These are phyloP conservation scores for Apiospora aurea DNA, from an alignment of 2,329 filamentous ascomycete species.

Conservation along the genomic window DNA sequence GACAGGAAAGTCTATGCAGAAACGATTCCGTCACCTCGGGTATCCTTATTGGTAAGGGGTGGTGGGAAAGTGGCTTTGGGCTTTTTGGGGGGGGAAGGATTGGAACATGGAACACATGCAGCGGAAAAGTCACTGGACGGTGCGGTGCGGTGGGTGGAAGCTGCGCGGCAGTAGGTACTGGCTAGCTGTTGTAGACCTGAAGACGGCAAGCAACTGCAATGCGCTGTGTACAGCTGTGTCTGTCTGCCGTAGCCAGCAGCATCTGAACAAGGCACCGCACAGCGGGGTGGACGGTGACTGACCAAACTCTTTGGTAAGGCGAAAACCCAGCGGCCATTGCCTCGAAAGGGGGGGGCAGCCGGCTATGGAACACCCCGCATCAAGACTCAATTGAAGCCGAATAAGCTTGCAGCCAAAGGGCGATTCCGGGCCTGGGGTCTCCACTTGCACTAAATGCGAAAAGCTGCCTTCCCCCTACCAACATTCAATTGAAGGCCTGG, in stretches of 20 bases:
- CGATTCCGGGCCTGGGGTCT: constrained; percentile 19
- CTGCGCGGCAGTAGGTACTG: constrained; percentile 2
- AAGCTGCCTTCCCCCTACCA: background rate
- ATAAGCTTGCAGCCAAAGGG: constrained; percentile 12
- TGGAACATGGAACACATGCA: constrained; percentile 14
- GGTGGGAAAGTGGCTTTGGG: constrained; percentile 5
- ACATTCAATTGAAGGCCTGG: background rate
- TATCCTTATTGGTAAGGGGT: background rate
- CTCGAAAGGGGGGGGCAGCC: background rate
- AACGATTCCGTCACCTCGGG: constrained; percentile 21
- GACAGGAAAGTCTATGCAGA: constrained; percentile 21
- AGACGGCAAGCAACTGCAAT: constrained; percentile 11
- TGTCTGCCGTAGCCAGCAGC: background rate
- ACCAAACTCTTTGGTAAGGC: constrained; percentile 15
- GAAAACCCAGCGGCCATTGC: constrained; percentile 3
- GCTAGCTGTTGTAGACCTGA: background rate
- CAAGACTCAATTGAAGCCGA: constrained; percentile 20
- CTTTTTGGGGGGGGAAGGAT: background rate
- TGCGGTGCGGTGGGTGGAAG: background rate
- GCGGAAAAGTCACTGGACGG: constrained; percentile 15
- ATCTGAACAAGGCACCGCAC: background rate
- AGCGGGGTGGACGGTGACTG: constrained; percentile 1
- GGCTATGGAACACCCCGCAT: constrained; percentile 18
- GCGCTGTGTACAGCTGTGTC: background rate
- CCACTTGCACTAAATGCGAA: constrained; percentile 7